These are phyloP conservation scores for Amylostereum chailletii DNA, from an alignment of 1,284 basidiomycete species.

Conservation along the genomic window DNA sequence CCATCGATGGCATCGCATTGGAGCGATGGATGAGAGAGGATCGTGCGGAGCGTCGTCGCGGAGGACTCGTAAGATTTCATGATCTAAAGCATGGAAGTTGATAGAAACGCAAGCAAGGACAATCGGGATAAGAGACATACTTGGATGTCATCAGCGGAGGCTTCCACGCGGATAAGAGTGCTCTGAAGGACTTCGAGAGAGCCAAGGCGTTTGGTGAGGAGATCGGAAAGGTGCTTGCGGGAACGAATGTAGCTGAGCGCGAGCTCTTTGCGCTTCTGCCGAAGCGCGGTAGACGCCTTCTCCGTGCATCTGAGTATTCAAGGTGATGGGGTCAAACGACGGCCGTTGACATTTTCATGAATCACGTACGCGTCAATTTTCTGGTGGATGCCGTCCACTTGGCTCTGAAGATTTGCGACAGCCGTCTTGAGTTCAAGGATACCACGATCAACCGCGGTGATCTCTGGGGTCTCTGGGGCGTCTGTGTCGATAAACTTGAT, in stretches of 20 bases:
- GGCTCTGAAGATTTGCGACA: constrained; percentile 52
- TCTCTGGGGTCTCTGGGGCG: constrained; percentile 31
- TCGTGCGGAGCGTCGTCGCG: constrained; percentile 61
- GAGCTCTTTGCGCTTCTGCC: constrained; percentile 60
- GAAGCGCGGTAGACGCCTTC: constrained; percentile 59
- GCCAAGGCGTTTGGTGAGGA: constrained; percentile 66
- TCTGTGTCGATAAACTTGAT: constrained; percentile 62
- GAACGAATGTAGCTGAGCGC: constrained; percentile 74
- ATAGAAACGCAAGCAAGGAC: neutral
- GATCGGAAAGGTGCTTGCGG: constrained; percentile 73
- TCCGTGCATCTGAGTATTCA: constrained; percentile 43
- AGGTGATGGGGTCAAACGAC: constrained; percentile 3
- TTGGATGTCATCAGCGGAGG: constrained; percentile 82
- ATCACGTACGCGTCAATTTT: constrained; percentile 58
- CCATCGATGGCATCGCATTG: constrained; percentile 71
- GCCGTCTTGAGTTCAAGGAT: constrained; percentile 71
- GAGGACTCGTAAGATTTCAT: constrained; percentile 82
- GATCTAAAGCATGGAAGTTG: constrained; percentile 41
- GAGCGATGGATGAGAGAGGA: constrained; percentile 76
- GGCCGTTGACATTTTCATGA: neutral
- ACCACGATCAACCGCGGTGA: constrained; percentile 64
- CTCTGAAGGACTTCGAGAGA: constrained; percentile 69
- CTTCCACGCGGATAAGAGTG: constrained; percentile 78
- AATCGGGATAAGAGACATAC: constrained; percentile 31
- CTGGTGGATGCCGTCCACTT: constrained; percentile 56